Conservation (phyloP, 495 filamentous ascomycete species). For the Podospora comata region DNA sequence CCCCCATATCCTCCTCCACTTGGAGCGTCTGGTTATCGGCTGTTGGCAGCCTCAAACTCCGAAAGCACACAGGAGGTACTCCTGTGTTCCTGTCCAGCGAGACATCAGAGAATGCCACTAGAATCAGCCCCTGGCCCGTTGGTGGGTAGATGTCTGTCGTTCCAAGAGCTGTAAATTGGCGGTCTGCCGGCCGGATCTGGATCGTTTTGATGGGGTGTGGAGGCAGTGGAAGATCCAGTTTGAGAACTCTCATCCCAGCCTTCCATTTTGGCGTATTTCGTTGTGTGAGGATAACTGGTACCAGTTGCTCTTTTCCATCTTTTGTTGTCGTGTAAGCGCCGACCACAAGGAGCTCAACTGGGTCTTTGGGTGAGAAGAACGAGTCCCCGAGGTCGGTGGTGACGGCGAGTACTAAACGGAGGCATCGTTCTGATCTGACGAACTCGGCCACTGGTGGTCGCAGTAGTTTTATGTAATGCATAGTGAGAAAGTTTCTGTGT, state of each 20-base stretch:
- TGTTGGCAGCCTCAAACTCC: constrained; percentile 33
- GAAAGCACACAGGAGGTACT: constrained; percentile 31
- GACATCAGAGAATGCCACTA: constrained; percentile 40
- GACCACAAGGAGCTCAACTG: constrained; percentile 54
- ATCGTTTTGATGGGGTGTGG: constrained; percentile 29
- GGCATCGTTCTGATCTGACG: constrained; percentile 33
- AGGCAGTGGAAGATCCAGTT: constrained; percentile 35
- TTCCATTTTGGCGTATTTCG: constrained; percentile 31
- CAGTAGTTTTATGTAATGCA: constrained; percentile 76
- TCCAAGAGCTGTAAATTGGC: constrained; percentile 29
- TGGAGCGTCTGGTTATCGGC: constrained; percentile 24
- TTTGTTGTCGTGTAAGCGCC: constrained; percentile 51
- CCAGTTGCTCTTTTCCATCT: constrained; percentile 37
- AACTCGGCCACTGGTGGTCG: constrained; percentile 56
- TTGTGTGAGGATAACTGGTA: constrained; percentile 26
- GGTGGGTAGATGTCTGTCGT: constrained; percentile 31
- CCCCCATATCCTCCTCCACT: constrained; percentile 88
- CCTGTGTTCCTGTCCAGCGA: constrained; percentile 1
- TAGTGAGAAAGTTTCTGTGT: constrained; percentile 20
- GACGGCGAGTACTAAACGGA: constrained; percentile 62
- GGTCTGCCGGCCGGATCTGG: constrained; percentile 36
- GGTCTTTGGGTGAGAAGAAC: constrained; percentile 65
- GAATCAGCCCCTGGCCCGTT: constrained; percentile 31
- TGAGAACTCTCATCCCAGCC: constrained; percentile 42
- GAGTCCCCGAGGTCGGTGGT: constrained; percentile 88